Evolutionary conservation across 306 rosid genomes (phyloP).

Genomic region (Rosa persica): DNA sequence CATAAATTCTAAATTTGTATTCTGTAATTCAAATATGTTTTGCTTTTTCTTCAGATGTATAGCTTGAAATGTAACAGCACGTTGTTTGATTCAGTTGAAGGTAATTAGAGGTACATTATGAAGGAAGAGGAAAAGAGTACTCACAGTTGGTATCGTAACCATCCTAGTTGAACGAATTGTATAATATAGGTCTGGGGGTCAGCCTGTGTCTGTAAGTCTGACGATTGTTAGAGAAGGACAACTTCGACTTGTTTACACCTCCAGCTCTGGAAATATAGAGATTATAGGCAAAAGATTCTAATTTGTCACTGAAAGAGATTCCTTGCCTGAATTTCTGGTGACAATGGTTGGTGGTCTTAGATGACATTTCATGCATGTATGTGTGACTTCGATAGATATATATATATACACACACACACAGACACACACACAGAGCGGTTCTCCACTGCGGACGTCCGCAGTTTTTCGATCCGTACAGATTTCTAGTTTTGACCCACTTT

Average conservation of each 20-base stretch:
- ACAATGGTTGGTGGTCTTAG: not conserved
- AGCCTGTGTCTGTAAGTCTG: not conserved
- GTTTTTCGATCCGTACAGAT: too few species aligned
- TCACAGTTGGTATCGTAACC: not conserved
- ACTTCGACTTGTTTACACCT: not conserved
- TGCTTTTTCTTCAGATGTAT: too few species aligned
- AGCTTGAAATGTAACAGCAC: too few species aligned
- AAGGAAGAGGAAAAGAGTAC: too few species aligned
- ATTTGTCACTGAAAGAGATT: not conserved
- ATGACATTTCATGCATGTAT: not conserved
- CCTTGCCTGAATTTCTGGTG: not conserved
- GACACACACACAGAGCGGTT: too few species aligned
- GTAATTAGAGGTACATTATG: too few species aligned
- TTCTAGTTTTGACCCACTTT: too few species aligned
- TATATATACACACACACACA: too few species aligned
- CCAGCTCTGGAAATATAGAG: not conserved
- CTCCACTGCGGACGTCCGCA: too few species aligned
- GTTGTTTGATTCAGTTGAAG: too few species aligned
- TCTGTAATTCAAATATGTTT: too few species aligned
- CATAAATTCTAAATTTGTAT: not conserved
- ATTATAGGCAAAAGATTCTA: not conserved
- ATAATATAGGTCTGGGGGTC: not conserved
- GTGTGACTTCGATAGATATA: not conserved
- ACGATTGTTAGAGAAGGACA: not conserved
- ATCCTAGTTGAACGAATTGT: not conserved